Base-by-base conservation (phyloP, 2,329 filamentous ascomycete genomes). In the Pseudogymnoascus sp. region DNA sequence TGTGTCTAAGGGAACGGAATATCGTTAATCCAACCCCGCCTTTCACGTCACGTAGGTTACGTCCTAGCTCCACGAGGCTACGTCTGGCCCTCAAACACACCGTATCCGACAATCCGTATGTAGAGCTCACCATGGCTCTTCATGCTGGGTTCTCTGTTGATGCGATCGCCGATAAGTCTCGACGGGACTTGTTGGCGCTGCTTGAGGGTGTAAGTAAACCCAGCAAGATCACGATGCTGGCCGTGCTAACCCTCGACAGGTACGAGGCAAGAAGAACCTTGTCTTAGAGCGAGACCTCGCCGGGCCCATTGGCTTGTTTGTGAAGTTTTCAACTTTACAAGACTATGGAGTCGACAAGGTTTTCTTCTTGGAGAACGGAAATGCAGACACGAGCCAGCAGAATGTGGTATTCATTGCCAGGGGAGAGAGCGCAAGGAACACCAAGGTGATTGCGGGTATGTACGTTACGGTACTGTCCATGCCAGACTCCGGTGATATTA, bases 331-430 rank as follows among this genome's bases (percentile, higher is more conserved):
- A 21, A 93, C 90, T 8, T 83, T 97, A 14, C 91, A 97, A 73
- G 94, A 99, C 72, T 97, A 97, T 78, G 95, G 95, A 31, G 92
- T 99, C 69, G 92, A 97, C 76, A 96, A 96, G 76, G 91, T 97
- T 69, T 99, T 97, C 80, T 89, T 97, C 72, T 81, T 99, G 56
- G 94, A 99, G 76, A 97, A 97, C 77, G 85, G 89, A 72, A 97
- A 99, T 77, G 88, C 92, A 75, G 93, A 97, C 76, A 90, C 91
- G 16, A 95, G 89, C 72, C 94, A 97, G 78, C 87, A 90, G 72
- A 99, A 97, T 80, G 86, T 99, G 66, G 84, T 99, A 68, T 99
- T 97, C 77, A 84, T 99, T 69, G 90, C 92, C 16, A 84, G 92
- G 71, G 93, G 92, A 66, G 94, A 97, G 77, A 93, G 91, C 74